Conservation (phyloP, 2,329 filamentous ascomycete species). For the Fusarium transvaalense region DNA sequence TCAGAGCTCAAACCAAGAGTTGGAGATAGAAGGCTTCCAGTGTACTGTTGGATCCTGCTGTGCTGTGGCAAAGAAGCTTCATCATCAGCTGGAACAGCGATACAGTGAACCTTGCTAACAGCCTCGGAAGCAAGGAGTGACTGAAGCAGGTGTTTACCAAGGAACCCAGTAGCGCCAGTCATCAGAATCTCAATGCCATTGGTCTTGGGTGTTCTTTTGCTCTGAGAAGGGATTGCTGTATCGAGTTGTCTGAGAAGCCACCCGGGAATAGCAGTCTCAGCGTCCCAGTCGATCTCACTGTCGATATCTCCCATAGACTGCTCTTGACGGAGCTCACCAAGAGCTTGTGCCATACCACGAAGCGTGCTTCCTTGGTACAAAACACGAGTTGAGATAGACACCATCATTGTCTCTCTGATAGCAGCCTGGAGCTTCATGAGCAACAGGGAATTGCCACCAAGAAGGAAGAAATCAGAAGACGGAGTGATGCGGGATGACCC, state of each 20-base stretch:
- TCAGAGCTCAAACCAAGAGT: not conserved
- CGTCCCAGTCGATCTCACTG: not conserved
- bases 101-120: not conserved
- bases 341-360: not conserved
- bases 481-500: not conserved
- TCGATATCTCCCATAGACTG: not conserved
- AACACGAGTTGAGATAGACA: not conserved
- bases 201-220: not conserved
- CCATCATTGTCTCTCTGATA: constrained; percentile 3
- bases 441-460: constrained; percentile 7
- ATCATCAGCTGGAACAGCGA: not conserved
- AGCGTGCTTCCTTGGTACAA: constrained; percentile 1
- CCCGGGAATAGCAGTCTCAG: not conserved
- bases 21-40: not conserved
- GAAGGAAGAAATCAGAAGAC: constrained; percentile 11
- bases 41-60: not conserved
- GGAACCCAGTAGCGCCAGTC: not conserved
- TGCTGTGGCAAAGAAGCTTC: not conserved
- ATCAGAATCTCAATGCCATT: not conserved
- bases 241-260: not conserved
- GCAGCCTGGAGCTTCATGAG: constrained; percentile 16
- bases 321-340: not conserved
- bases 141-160: not conserved
- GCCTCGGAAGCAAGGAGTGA: not conserved
- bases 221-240: not conserved